Conservation (phyloP, 129 eudicot genomes). For the Deinandra increscens region DNA sequence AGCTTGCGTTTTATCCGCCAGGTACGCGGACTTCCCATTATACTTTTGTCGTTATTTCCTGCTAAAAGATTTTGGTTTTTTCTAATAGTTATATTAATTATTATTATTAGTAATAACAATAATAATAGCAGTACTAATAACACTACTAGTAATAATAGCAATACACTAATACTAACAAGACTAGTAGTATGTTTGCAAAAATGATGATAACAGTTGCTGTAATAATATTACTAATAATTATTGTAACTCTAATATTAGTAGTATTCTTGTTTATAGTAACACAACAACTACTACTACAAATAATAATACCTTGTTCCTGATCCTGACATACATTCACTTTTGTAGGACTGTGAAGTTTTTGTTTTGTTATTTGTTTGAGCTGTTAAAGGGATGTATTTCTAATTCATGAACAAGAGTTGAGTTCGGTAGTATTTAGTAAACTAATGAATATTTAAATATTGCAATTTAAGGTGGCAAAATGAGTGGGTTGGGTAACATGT, state of each 20-base stretch:
- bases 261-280: background rate
- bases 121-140: background rate
- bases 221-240: background rate
- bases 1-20: conserved; percentile 86
- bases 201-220: background rate
- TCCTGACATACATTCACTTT: background rate
- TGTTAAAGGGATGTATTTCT: background rate
- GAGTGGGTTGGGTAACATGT: background rate
- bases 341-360: background rate
- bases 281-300: background rate
- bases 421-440: background rate
- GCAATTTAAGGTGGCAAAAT: background rate
- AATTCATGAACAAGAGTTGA: background rate
- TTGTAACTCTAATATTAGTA: background rate
- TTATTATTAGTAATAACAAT: background rate
- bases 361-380: background rate
- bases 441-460: background rate
- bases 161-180: no score
- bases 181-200: background rate
- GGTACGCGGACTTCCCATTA: conserved; percentile 38
- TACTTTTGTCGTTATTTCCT: background rate
- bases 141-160: no score
- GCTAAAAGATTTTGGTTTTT: background rate
- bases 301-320: background rate
- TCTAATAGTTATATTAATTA: background rate